A percentile compares a stretch with the other conserved stretches of the same genome.
Evolutionary conservation across 2,329 filamentous ascomycete species (phyloP).

Genomic region (Hypoxylon sp.): DNA sequence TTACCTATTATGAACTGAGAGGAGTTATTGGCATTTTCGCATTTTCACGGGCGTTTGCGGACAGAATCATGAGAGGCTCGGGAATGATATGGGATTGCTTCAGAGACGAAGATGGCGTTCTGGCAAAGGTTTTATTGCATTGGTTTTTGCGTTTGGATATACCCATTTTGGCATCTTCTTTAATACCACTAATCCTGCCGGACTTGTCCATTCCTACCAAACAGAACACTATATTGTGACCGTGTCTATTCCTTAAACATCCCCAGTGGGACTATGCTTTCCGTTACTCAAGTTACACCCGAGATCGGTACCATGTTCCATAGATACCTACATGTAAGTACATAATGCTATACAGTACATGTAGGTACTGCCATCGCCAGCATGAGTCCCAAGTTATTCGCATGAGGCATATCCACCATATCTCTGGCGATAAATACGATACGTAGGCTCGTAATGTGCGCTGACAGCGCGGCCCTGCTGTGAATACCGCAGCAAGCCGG

Average conservation of each 20-base stretch:
- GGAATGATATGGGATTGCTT: slow-evolving; percentile 31
- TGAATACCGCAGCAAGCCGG: slow-evolving; percentile 6
- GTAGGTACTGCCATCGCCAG: not conserved
- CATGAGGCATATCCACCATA: not conserved
- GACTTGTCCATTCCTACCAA: slow-evolving; percentile 6
- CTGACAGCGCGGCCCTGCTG: not conserved
- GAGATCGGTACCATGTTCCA: not conserved
- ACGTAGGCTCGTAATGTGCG: not conserved
- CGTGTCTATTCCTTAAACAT: slow-evolving; percentile 3
- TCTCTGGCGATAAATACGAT: not conserved
- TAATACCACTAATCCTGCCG: slow-evolving; percentile 25
- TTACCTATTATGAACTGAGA: slow-evolving; percentile 49
- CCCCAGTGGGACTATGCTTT: not conserved
- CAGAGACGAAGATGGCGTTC: slow-evolving; percentile 28
- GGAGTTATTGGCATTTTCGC: slow-evolving; percentile 27
- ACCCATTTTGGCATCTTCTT: slow-evolving; percentile 41
- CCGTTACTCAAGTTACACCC: slow-evolving; percentile 5
- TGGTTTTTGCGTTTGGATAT: slow-evolving; percentile 37
- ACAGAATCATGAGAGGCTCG: slow-evolving; percentile 28
- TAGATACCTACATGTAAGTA: too few relatives aligned
- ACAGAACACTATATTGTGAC: slow-evolving; percentile 2
- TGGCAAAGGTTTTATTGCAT: slow-evolving; percentile 34
- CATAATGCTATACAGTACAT: not conserved
- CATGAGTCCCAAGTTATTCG: not conserved
- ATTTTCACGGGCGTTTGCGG: slow-evolving; percentile 48